phyloP scores from a whole-genome alignment of 1,284 basidiomycete genomes.

The Cutaneotrichosporon spelunceum region DNA sequence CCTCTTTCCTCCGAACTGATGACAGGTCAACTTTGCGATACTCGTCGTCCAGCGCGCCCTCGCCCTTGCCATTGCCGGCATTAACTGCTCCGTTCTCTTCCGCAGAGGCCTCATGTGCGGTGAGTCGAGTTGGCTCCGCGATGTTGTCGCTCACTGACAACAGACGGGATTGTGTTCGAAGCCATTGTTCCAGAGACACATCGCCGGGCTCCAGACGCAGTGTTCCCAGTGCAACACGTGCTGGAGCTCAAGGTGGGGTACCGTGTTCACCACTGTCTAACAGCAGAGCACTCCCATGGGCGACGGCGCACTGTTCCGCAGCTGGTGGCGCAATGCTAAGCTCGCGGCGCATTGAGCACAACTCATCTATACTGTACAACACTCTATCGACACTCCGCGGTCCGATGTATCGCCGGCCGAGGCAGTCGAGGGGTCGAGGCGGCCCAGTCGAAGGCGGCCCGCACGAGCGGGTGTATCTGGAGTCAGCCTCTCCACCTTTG shows the following conservation, averaged over 20 bases:
- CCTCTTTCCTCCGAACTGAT: constrained; percentile 4
- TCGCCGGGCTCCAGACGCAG: background rate
- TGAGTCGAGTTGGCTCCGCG: background rate
- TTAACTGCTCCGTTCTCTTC: constrained; percentile 13
- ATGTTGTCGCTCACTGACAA: background rate
- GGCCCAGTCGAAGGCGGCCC: no score
- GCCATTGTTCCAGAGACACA: background rate
- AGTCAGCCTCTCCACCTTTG: background rate
- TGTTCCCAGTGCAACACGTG: background rate
- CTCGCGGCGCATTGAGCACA: background rate
- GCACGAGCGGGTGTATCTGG: background rate
- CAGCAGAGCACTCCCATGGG: constrained; percentile 5
- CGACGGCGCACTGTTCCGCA: background rate
- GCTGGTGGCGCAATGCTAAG: background rate
- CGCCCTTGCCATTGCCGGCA: background rate
- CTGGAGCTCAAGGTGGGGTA: constrained; percentile 10
- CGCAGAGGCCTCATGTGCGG: constrained; percentile 5
- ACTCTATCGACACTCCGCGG: no score
- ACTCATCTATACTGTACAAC: background rate
- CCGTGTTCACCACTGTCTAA: background rate
- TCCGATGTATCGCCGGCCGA: no score
- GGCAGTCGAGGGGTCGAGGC: no score
- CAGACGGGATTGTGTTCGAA: constrained; percentile 10
- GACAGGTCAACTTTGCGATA: constrained; percentile 14
- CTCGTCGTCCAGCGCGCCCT: constrained; percentile 2